Evolutionary conservation across 139 green algal genomes (phyloP).

Genomic region (Coelastrella sp.): DNA sequence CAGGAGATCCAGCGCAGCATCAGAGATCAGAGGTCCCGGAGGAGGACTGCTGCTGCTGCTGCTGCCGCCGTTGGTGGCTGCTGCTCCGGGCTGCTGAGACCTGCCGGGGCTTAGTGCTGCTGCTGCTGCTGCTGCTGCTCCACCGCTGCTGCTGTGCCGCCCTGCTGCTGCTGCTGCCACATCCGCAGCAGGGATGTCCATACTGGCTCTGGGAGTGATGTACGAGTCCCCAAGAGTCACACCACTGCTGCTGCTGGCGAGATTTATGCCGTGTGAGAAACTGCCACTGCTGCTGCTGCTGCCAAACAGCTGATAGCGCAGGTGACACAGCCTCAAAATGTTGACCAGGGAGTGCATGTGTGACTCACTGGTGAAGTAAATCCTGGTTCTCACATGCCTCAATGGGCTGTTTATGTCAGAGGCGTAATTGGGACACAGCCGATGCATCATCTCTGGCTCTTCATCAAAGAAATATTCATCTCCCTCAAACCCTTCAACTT

Average conservation of each 20-base stretch:
- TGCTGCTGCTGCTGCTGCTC: neutral
- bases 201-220: neutral
- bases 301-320: neutral
- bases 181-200: neutral
- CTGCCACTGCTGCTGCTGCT: constrained; percentile 27
- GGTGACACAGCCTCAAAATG: constrained; percentile 87
- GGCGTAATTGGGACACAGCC: constrained; percentile 90
- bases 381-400: constrained; percentile 93
- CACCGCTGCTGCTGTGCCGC: neutral
- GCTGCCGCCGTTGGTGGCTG: neutral
- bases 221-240: neutral
- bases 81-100: neutral
- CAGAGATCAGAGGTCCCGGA: constrained; percentile 12
- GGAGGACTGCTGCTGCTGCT: neutral
- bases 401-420: constrained; percentile 95
- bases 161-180: neutral
- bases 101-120: neutral
- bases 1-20: constrained; percentile 60
- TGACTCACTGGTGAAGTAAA: constrained; percentile 98
- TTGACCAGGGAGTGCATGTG: constrained; percentile 98
- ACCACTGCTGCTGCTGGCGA: constrained; percentile 12
- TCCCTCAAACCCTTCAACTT: constrained; percentile 42
- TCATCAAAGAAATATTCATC: constrained; percentile 41
- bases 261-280: neutral
- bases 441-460: constrained; percentile 62